These are phyloP conservation scores for Starmerella khaoyaiensis DNA, from an alignment of 805 yeast species.

Conservation along the genomic window DNA sequence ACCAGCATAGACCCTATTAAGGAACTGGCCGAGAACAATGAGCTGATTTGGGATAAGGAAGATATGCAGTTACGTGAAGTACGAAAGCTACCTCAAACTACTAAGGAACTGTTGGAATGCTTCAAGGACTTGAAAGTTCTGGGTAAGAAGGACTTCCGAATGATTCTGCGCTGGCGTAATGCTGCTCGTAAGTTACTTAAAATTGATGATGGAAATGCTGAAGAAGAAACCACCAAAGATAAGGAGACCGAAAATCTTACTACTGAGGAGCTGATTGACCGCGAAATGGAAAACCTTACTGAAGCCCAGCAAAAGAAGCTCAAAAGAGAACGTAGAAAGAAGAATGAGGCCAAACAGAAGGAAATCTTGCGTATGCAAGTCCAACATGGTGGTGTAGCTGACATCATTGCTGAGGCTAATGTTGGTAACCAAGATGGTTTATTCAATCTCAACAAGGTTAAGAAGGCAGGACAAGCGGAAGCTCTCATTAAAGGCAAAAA, in stretches of 20 bases:
- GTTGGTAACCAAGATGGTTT: constrained; percentile 63
- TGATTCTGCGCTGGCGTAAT: constrained; percentile 75
- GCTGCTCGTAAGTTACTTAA: constrained; percentile 70
- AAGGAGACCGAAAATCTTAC: constrained; percentile 51
- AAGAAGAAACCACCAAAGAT: constrained; percentile 30
- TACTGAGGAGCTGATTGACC: constrained; percentile 76
- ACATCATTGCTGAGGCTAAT: constrained; percentile 79
- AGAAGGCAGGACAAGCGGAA: constrained; percentile 69
- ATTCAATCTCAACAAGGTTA: constrained; percentile 74
- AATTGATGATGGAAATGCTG: constrained; percentile 42
- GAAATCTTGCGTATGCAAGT: constrained; percentile 86
- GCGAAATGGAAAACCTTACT: constrained; percentile 62
- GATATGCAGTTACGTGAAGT: constrained; percentile 63
- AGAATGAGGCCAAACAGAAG: constrained; percentile 73
- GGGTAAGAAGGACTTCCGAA: constrained; percentile 86
- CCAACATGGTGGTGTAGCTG: constrained; percentile 88
- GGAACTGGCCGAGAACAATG: constrained; percentile 59
- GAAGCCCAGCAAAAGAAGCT: constrained; percentile 54
- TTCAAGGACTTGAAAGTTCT: constrained; percentile 83
- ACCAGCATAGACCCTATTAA: constrained; percentile 72
- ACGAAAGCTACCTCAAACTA: constrained; percentile 61
- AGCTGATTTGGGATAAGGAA: constrained; percentile 46
- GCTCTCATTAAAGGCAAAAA: constrained; percentile 62
- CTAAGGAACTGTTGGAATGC: constrained; percentile 67
- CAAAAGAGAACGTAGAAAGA: constrained; percentile 71